Percentiles rank a stretch among this genome's conserved stretches.
Evolutionary conservation across 2,329 filamentous ascomycete genomes (phyloP).

Genomic region (Fusarium sp.): DNA sequence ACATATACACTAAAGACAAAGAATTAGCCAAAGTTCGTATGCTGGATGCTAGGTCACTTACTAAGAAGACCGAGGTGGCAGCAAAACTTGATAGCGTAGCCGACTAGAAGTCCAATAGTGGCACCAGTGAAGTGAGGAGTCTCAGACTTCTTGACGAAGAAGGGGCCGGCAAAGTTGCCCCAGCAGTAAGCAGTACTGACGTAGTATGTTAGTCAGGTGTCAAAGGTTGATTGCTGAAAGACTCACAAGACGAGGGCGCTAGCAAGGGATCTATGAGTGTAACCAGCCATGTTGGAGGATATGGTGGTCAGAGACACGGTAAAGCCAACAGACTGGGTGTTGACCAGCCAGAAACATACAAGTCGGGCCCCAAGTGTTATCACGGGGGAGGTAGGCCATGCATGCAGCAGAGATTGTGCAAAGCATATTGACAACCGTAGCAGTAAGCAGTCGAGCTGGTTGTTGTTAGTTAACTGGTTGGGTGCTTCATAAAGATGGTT

Average conservation of each 20-base stretch:
- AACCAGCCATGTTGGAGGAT: conserved; percentile 6
- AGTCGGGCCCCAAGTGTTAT: neutral
- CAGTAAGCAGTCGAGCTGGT: neutral
- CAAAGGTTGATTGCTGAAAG: fast-evolving
- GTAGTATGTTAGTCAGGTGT: neutral
- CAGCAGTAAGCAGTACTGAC: neutral
- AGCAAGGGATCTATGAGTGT: neutral
- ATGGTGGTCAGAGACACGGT: conserved; percentile 6
- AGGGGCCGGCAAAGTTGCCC: conserved; percentile 4
- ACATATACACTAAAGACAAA: neutral
- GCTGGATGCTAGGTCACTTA: neutral
- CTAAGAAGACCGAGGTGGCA: neutral
- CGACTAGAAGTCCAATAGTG: neutral
- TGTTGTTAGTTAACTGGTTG: neutral
- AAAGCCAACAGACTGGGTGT: neutral
- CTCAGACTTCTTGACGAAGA: neutral
- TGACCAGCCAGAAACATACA: conserved; percentile 4
- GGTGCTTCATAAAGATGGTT: neutral
- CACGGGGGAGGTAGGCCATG: conserved; percentile 1
- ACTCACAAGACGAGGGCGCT: conserved; percentile 1
- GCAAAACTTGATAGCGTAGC: neutral
- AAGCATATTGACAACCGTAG: conserved; percentile 1
- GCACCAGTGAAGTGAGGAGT: neutral
- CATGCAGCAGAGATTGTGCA: conserved; percentile 1
- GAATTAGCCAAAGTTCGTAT: neutral